These are phyloP conservation scores for Neophaeococcomyces mojaviensis DNA, from an alignment of 2,329 filamentous ascomycete genomes.

Conservation along the genomic window DNA sequence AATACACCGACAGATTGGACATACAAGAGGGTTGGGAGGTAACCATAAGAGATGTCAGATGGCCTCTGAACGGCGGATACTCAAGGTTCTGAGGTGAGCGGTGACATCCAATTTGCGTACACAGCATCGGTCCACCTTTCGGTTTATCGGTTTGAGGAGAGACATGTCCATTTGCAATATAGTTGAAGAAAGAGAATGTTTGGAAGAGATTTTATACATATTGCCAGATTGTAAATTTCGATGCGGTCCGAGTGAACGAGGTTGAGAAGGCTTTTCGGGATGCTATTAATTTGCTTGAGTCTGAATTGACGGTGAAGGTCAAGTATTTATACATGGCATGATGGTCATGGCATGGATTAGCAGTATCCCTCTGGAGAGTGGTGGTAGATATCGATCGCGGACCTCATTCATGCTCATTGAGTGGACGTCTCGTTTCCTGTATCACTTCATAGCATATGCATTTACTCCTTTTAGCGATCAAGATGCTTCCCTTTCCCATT, in stretches of 20 bases:
- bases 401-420: too few relatives aligned
- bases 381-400: too few relatives aligned
- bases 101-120: conserved; percentile 52
- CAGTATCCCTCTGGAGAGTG: conserved; percentile 19
- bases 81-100: conserved; percentile 58
- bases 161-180: conserved; percentile 49
- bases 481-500: too few relatives aligned
- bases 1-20: conserved; percentile 53
- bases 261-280: conserved; percentile 48
- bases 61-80: conserved; percentile 49
- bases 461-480: too few relatives aligned
- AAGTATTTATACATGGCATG: conserved; percentile 57
- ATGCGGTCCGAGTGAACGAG: conserved; percentile 42
- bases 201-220: conserved; percentile 60
- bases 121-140: conserved; percentile 47
- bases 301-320: conserved; percentile 54
- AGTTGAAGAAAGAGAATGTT: conserved; percentile 51
- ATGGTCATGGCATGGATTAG: conserved; percentile 58
- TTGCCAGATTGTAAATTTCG: conserved; percentile 58
- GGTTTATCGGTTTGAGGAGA: conserved; percentile 55
- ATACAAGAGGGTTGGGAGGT: conserved; percentile 55
- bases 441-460: too few relatives aligned
- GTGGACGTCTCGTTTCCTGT: too few relatives aligned
- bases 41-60: conserved; percentile 53
- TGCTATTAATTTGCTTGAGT: conserved; percentile 46